Evolutionary conservation across 169 alveolate genomes (phyloP).

Genomic region (Cryptosporidium viatorum): DNA sequence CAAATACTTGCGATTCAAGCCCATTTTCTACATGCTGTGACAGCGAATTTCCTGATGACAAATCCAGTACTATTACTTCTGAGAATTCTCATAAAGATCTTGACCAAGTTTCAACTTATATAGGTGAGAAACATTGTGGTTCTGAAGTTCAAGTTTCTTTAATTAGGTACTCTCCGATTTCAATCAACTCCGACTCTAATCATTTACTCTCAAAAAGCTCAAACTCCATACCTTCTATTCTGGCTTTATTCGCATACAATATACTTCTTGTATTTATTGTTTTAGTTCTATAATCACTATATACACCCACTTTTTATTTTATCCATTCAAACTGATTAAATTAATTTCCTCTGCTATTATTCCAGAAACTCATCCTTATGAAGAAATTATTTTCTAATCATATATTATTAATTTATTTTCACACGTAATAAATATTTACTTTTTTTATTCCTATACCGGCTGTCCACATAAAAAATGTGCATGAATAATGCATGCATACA

Average conservation of each 20-base stretch:
- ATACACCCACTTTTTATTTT: neutral
- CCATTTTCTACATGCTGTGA: slow-evolving; percentile 18
- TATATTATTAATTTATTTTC: neutral
- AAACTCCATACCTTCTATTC: neutral
- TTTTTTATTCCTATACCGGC: slow-evolving; percentile 1
- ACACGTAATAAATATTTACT: neutral
- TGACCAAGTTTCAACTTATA: neutral
- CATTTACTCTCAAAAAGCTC: neutral
- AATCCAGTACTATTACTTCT: neutral
- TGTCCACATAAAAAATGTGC: neutral
- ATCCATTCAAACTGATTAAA: neutral
- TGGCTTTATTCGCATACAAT: neutral
- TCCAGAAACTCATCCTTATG: too few species aligned
- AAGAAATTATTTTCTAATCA: neutral
- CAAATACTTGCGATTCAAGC: slow-evolving; percentile 8
- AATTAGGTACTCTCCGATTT: neutral
- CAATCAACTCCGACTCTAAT: neutral
- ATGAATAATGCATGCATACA: neutral
- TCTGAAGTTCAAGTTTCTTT: neutral
- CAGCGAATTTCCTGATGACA: neutral
- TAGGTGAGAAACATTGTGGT: neutral
- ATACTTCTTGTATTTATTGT: neutral
- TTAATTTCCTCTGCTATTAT: too few species aligned
- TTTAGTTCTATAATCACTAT: neutral
- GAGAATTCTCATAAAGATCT: neutral